Percentiles rank a stretch among this genome's conserved stretches.
These are phyloP conservation scores for Cladophialophora chaetospira DNA, from an alignment of 2,329 filamentous ascomycete species.

Conservation along the genomic window DNA sequence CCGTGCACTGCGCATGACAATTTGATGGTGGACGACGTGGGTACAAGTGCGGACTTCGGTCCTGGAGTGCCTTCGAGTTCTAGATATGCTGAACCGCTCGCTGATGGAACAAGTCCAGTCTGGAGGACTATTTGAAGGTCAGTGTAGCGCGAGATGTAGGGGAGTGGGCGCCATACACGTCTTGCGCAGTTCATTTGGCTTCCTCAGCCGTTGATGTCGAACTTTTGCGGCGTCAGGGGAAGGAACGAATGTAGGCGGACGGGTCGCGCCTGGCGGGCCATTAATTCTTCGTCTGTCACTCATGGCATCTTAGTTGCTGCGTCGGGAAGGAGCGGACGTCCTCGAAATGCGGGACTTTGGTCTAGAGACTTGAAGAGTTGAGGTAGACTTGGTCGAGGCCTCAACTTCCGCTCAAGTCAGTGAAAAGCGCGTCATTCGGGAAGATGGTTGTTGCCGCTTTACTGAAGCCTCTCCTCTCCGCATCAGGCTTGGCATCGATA, in stretches of 20 bases:
- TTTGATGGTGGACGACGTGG: conserved; percentile 71
- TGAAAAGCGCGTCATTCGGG: too few species aligned
- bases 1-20: conserved; percentile 92
- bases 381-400: not conserved
- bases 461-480: too few species aligned
- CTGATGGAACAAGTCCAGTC: conserved; percentile 88
- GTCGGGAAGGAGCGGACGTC: conserved; percentile 25
- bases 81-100: conserved; percentile 80
- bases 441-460: too few species aligned
- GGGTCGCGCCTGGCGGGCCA: conserved; percentile 76
- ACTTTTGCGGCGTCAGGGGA: conserved; percentile 51
- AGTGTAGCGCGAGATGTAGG: conserved; percentile 1
- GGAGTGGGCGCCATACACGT: conserved; percentile 66
- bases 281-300: conserved; percentile 88
- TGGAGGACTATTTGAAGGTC: conserved; percentile 68
- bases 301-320: conserved; percentile 53
- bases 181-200: conserved; percentile 73
- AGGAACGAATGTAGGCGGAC: conserved; percentile 69
- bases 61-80: conserved; percentile 54
- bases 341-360: not conserved
- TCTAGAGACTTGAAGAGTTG: not conserved
- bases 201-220: conserved; percentile 59
- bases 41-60: conserved; percentile 46
- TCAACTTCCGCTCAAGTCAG: too few species aligned
- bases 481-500: too few species aligned